phyloP scores from a whole-genome alignment of 257 asterid species.

The Paulownia fortunei region DNA sequence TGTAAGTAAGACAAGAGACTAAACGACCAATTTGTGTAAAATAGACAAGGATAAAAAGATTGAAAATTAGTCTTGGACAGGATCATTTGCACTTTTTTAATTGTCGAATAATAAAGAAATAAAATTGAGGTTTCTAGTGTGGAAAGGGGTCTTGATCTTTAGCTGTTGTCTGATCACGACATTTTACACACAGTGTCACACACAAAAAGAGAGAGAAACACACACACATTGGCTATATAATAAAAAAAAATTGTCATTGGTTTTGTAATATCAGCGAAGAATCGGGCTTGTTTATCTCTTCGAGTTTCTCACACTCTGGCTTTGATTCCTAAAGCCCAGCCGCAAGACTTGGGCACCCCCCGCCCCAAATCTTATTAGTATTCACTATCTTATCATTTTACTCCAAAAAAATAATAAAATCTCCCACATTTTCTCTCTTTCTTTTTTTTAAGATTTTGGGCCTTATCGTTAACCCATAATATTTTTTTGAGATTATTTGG shows the following conservation, averaged over 20 bases:
- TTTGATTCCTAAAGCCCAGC: conserved; percentile 57
- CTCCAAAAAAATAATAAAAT: background rate
- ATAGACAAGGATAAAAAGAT: background rate
- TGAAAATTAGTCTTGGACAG: conserved; percentile 7
- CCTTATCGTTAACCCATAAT: no score
- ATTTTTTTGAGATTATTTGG: background rate
- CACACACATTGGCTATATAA: background rate
- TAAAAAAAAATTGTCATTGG: conserved; percentile 39
- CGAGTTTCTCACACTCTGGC: conserved; percentile 55
- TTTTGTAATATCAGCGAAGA: conserved; percentile 71
- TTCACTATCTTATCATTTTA: conserved; percentile 3
- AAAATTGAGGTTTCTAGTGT: conserved; percentile 5
- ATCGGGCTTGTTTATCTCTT: conserved; percentile 88
- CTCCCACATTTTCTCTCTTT: conserved; percentile 38
- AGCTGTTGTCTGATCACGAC: conserved; percentile 48
- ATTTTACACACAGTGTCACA: conserved; percentile 11
- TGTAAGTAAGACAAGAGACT: background rate
- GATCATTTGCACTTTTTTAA: conserved; percentile 5
- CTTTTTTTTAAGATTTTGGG: no score
- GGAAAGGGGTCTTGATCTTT: conserved; percentile 43
- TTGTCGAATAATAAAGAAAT: background rate
- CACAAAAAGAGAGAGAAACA: background rate
- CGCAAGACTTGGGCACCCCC: conserved; percentile 56
- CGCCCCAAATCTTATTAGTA: conserved; percentile 3
- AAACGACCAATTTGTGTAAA: background rate